A percentile compares a stretch with the other conserved stretches of the same genome.
Evolutionary conservation across 257 asterid species (phyloP).

Genomic region (Ilex asprella): DNA sequence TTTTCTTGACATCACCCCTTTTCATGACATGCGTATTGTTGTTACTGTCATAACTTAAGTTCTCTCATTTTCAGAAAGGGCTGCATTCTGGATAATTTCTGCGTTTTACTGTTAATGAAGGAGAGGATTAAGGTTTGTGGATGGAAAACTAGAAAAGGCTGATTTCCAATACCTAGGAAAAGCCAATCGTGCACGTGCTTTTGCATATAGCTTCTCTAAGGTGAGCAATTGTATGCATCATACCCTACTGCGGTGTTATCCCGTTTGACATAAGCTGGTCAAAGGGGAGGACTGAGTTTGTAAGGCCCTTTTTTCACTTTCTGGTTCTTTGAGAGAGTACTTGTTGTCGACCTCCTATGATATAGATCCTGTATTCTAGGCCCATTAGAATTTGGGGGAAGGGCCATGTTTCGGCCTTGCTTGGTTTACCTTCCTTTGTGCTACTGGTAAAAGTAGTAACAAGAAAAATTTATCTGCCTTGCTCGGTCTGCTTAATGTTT

Average conservation of each 20-base stretch:
- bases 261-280: neutral
- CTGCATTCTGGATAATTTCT: conserved; percentile 58
- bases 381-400: no score
- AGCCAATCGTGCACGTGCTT: conserved; percentile 74
- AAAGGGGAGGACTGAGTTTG: neutral
- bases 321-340: neutral
- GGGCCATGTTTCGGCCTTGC: neutral
- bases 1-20: no score
- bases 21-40: no score
- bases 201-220: conserved; percentile 95
- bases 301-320: neutral
- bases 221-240: conserved; percentile 22
- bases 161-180: conserved; percentile 75
- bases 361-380: no score
- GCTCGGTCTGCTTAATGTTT: neutral
- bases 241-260: no score
- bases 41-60: neutral
- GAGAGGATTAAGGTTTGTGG: conserved; percentile 53
- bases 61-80: conserved; percentile 43
- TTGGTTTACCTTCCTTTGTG: neutral
- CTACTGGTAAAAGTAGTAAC: no score
- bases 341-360: no score
- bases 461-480: no score
- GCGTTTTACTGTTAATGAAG: conserved; percentile 55
- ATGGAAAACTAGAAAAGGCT: conserved; percentile 73